Evolutionary conservation across 371 early-diverging fungal genomes (phyloP).

Genomic region (Sporodiniella umbellata): DNA sequence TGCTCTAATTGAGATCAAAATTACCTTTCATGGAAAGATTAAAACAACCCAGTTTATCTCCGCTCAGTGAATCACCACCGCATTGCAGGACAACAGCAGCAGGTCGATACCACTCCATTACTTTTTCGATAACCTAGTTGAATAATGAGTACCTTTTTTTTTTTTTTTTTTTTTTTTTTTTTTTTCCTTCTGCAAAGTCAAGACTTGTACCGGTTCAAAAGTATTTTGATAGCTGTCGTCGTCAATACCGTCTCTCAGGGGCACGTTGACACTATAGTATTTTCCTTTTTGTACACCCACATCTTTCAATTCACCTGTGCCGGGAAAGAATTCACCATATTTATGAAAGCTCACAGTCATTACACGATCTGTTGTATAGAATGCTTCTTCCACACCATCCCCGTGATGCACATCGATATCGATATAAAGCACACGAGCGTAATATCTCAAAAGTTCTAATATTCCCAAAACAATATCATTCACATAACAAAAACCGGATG

Average conservation of each 20-base stretch:
- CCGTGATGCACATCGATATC: slow-evolving; percentile 99
- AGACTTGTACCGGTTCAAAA: slow-evolving; percentile 92
- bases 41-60: slow-evolving; percentile 98
- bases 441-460: slow-evolving; percentile 68
- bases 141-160: neutral
- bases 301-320: slow-evolving; percentile 89
- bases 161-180: neutral
- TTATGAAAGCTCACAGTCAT: slow-evolving; percentile 97
- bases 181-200: too few species aligned
- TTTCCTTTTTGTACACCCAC: slow-evolving; percentile 70
- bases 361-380: slow-evolving; percentile 95
- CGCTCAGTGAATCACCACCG: slow-evolving; percentile 99
- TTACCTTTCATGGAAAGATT: slow-evolving; percentile 91
- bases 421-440: slow-evolving; percentile 92
- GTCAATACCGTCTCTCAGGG: slow-evolving; percentile 92
- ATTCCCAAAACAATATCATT: slow-evolving; percentile 96
- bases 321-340: slow-evolving; percentile 97
- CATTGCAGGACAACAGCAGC: slow-evolving; percentile 98
- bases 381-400: slow-evolving; percentile 98
- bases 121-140: slow-evolving; percentile 76
- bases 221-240: slow-evolving; percentile 88
- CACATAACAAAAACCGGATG: slow-evolving; percentile 97
- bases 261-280: slow-evolving; percentile 77
- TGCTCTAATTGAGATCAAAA: neutral
- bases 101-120: slow-evolving; percentile 95